Evolutionary conservation across 2,329 filamentous ascomycete genomes (phyloP), one percentile per base, ranked within the genome.

Genomic region (Venturia pyrina): DNA sequence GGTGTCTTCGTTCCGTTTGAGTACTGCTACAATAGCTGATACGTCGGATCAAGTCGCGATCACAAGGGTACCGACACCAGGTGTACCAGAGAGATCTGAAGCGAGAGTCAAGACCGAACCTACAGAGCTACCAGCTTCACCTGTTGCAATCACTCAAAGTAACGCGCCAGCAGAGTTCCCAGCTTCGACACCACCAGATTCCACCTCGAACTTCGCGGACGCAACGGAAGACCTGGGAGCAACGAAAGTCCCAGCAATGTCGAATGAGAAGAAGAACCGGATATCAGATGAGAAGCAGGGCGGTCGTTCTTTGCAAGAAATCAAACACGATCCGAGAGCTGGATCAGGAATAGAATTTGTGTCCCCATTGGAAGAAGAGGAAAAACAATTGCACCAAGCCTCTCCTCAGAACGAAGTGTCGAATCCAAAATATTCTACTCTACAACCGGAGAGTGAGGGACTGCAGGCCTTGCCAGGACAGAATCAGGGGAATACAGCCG

Each of bases 261-360:
- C 53, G 19, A 34, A 17, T 8, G 28, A n/a, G 17, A 56, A 56
- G 32, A 32, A 57, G 32, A 13, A 57, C 28, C 19, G 53, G 28
- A 57, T 37, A 57, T 57, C 53, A 37, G 28, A 57, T 19, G 53
- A 37, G 17, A 4, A 57, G 10, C 53, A 57, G 28, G 37, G 37
- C 28, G 53, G 53, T 10, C 1, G 6, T 13, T 21, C 28, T 32
- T 7, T 57, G 28, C 28, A 37, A 7, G 28, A 57, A 10, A n/a
- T 57, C 32, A 57, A 37, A 37, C 28, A 57, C 11, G 53, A 57
- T n/a, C 53, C 53, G 37, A 57, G 53, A n/a, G 53, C 53, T 19
- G 53, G 53, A 19, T 57, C 53, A 57, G 53, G 53, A 37, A 57
- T 57, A 57, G 53, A 57, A 57, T 57, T 57, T 10, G 53, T 57